phyloP scores from a whole-genome alignment of 441 rosid species.

The Gossypium gossypioides region DNA sequence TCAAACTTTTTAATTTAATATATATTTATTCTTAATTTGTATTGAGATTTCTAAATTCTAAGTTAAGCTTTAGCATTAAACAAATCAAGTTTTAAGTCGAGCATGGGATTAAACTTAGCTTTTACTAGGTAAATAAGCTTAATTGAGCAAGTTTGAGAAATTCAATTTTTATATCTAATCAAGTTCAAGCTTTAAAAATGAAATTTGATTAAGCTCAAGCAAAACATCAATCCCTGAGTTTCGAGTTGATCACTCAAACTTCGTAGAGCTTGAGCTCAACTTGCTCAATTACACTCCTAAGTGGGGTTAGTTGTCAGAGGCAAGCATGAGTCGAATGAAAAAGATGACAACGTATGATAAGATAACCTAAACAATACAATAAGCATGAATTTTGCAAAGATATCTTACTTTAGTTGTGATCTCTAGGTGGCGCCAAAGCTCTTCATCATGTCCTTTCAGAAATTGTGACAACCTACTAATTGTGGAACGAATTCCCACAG shows the following conservation, averaged over 20 bases:
- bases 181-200: neutral
- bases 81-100: neutral
- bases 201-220: neutral
- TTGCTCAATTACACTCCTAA: neutral
- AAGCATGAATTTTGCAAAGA: slow-evolving; percentile 1
- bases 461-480: slow-evolving; percentile 74
- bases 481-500: slow-evolving; percentile 84
- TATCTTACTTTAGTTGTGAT: slow-evolving; percentile 77
- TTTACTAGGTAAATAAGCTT: neutral
- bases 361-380: neutral
- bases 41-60: neutral
- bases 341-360: neutral
- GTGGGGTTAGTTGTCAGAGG: neutral
- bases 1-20: neutral
- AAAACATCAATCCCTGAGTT: neutral
- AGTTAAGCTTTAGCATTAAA: neutral
- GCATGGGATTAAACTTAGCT: neutral
- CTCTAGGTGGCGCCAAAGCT: slow-evolving; percentile 99
- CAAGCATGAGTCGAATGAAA: neutral
- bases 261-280: neutral
- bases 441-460: slow-evolving; percentile 86
- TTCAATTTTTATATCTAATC: neutral
- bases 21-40: neutral
- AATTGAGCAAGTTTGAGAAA: neutral
- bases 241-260: neutral